A percentile compares a stretch with the other conserved stretches of the same genome.
These are phyloP conservation scores for Tuber magnatum DNA, from an alignment of 495 filamentous ascomycete species.

Conservation along the genomic window DNA sequence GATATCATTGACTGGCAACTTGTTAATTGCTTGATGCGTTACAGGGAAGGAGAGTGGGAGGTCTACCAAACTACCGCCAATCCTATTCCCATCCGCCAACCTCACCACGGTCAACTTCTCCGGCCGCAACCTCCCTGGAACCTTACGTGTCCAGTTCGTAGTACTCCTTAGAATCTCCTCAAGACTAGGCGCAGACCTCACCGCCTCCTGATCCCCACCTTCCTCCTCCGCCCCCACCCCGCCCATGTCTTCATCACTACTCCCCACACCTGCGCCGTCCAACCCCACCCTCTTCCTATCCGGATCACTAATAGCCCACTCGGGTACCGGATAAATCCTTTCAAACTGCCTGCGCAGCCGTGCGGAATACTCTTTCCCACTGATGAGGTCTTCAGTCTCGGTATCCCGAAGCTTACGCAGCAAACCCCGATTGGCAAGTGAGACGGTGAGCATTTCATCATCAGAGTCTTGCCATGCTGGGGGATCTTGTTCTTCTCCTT, in stretches of 20 bases:
- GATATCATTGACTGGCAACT: conserved; percentile 53
- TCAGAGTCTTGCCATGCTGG: conserved; percentile 92
- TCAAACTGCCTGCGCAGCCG: conserved; percentile 71
- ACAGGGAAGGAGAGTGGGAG: background rate
- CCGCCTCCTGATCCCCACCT: conserved; percentile 55
- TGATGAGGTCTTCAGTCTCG: conserved; percentile 78
- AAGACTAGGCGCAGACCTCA: conserved; percentile 63
- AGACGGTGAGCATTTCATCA: conserved; percentile 78
- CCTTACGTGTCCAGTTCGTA: conserved; percentile 14
- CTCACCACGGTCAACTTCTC: conserved; percentile 81
- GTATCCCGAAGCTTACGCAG: conserved; percentile 71
- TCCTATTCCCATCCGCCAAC: conserved; percentile 56
- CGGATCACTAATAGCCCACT: conserved; percentile 58
- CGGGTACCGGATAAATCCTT: conserved; percentile 68
- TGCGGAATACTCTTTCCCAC: conserved; percentile 72
- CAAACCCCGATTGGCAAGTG: conserved; percentile 62
- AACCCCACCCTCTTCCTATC: conserved; percentile 52
- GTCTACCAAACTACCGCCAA: conserved; percentile 50
- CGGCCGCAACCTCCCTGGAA: conserved; percentile 61
- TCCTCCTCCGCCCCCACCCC: conserved; percentile 48
- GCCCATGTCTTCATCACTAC: conserved; percentile 47
- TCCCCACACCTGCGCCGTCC: conserved; percentile 42
- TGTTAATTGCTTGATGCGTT: background rate
- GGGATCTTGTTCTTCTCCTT: conserved; percentile 38
- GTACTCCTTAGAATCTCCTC: conserved; percentile 68